Base-by-base conservation (phyloP, 768 basidiomycete species). In the Crassisporium funariophilum region DNA sequence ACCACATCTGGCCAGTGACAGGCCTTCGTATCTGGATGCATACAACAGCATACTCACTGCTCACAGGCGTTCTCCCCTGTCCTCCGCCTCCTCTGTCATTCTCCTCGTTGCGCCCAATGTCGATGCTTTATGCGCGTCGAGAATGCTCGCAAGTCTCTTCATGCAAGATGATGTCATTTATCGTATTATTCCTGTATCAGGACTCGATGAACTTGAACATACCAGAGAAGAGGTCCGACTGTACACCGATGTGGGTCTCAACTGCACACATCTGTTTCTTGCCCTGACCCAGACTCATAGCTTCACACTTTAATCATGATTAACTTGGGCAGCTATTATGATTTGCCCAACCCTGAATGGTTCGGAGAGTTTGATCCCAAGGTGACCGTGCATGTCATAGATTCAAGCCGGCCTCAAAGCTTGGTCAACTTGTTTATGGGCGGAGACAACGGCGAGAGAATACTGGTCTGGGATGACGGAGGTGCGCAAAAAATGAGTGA, bases 391-490 rank as follows among this genome's bases (percentile, higher is more conserved):
- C 97, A 99, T 71, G 84, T 98, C 57, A 90, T 99, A 69, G 97
- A 99, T 68, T 92, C 95, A 3, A 82, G 85, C 15, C 81, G 97
- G 41, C 97, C 97, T 13, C 83, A 89, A 60, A 93, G 94, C 66
- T 73, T 98, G 59, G 76, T 83, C 34, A 97, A 86, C 70, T 70
- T 98, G 16, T 98, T 95, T 64, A 82, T 79, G 39, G 76, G 73
- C 34, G 83, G 83, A 19, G 76, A 81, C 55, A 79, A 79, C 41
- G 79, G 77, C 10, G 83, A 88, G 52, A 74, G 86, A 41, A 82
- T 98, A 15, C 72, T 95, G 22, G 77, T 98, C 0, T 99, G 97
- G 97, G 92, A 94, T 53, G 94, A 95, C 58, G 92, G 91, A 3
- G 84, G 81, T 13, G 86, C 83, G 2, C 83, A 84, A 46, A 75